Base-by-base conservation (phyloP, 805 yeast species). In the Cephaloascus albidus region DNA sequence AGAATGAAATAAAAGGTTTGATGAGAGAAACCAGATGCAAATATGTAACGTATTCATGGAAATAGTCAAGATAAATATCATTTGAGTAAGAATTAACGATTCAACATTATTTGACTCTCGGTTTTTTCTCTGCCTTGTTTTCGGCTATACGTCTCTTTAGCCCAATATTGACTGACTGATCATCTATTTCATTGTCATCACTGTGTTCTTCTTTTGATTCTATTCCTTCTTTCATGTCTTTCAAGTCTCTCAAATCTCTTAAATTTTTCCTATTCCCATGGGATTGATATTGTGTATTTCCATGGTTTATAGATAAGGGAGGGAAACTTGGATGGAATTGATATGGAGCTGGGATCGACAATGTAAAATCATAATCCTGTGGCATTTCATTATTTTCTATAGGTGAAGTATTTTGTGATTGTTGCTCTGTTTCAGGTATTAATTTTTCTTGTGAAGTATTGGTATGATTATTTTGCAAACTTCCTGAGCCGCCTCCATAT, bases 251-350 rank as follows among this genome's bases (percentile, higher is more conserved):
- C 16, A n/a, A 14, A 8, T 31, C 18, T 14, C 14, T 16, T 6
- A 31, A 8, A 8, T 14, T 31, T 16, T n/a, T 31, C 16, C 18
- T 31, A n/a, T 16, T 31, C 8, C 31, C 30, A 38, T 35, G 34
- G 30, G 42, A 23, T 17, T 35, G 38, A 40, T 42, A 34, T 51
- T 47, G 60, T 40, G 52, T 55, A 20, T 39, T 42, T 20, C 48
- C 40, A 45, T 61, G 64, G n/a, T 53, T 54, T 8, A 66, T 63
- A 2, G 70, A 62, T 30, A 65, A 48, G 10, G 70, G 66, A 4
- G 71, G 61, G 36, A 59, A 52, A 18, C 66, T 52, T 14, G 66
- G 57, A 26, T 49, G 52, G 40, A 66, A 64, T 4, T 55, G 55
- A 33, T 52, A 43, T 17, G 47, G 50, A 0, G 63, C 51, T 23